Percentiles rank a stretch among this genome's conserved stretches.
phyloP scores from a whole-genome alignment of 495 filamentous ascomycete species.

The Aspergillus incahuasiensis region DNA sequence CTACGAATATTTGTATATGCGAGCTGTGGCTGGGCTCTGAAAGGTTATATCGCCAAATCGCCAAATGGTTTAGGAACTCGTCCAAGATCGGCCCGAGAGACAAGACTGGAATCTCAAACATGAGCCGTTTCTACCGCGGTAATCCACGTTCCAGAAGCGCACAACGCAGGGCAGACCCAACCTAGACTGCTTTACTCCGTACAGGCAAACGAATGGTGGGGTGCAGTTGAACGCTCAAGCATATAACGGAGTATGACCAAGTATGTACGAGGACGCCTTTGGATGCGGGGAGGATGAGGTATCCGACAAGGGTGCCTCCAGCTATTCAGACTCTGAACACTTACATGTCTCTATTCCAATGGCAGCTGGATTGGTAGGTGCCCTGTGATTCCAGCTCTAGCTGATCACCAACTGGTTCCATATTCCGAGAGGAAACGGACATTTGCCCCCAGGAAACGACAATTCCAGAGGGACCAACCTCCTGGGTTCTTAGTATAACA shows the following conservation, averaged over 20 bases:
- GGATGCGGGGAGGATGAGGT: not conserved
- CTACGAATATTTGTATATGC: not conserved
- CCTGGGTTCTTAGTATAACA: constrained; percentile 1
- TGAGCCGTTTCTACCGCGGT: not conserved
- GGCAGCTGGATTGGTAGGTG: not conserved
- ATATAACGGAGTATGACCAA: not conserved
- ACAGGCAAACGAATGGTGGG: not conserved
- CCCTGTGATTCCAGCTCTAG: not conserved
- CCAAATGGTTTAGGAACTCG: not conserved
- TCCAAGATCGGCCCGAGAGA: constrained; percentile 6
- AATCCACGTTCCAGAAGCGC: constrained; percentile 3
- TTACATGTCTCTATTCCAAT: not conserved
- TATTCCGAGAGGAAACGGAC: too few relatives aligned
- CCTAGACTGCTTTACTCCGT: constrained; percentile 1
- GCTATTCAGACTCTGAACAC: constrained; percentile 1
- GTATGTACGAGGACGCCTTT: constrained; percentile 3
- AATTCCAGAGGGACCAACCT: not conserved
- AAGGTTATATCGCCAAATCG: not conserved
- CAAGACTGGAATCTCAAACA: constrained; percentile 2
- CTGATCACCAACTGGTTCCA: not conserved
- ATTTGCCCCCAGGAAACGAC: not conserved
- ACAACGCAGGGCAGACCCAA: not conserved
- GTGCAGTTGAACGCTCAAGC: constrained; percentile 4
- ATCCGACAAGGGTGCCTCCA: constrained; percentile 7
- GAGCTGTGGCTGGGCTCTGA: not conserved